phyloP scores from a whole-genome alignment of 176 grass and related monocot genomes.

The Zea mays region DNA sequence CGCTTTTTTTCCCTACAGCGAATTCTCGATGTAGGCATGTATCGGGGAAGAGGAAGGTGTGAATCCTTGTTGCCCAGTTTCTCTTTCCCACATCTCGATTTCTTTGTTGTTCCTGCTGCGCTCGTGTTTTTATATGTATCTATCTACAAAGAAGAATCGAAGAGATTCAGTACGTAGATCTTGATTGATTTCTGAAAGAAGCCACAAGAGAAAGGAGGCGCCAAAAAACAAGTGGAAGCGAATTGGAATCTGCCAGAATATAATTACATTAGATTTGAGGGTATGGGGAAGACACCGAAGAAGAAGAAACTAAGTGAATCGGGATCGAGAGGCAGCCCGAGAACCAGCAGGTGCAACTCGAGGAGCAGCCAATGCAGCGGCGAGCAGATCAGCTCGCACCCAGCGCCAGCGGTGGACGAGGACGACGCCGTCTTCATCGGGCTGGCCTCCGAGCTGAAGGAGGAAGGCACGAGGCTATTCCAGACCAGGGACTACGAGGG shows the following conservation, averaged over 20 bases:
- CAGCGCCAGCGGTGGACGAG: constrained; percentile 23
- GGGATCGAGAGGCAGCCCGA: constrained; percentile 37
- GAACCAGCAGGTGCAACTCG: constrained; percentile 23
- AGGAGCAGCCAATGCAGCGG: constrained; percentile 29
- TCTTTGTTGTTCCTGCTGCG: not conserved
- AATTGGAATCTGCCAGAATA: not conserved
- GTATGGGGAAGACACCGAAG: constrained; percentile 62
- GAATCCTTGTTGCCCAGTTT: constrained; percentile 5
- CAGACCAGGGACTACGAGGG: constrained; percentile 66
- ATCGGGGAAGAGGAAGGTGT: constrained; percentile 40
- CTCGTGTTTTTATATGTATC: not conserved
- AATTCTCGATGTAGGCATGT: constrained; percentile 27
- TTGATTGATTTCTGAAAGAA: not conserved
- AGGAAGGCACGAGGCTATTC: constrained; percentile 65
- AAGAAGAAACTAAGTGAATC: constrained; percentile 48
- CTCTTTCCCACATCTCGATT: constrained; percentile 39
- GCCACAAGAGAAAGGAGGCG: not conserved
- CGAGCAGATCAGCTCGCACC: constrained; percentile 1
- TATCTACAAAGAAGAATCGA: not conserved
- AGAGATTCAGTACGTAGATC: not conserved
- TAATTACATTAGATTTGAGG: not conserved
- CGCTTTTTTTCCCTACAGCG: not conserved
- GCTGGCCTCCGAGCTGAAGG: constrained; percentile 50
- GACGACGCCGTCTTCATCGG: constrained; percentile 37
- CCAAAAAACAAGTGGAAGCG: not conserved